Evolutionary conservation across 768 basidiomycete species (phyloP), one percentile per base, ranked within the genome.

Genomic region (Pleurotus eryngii): DNA sequence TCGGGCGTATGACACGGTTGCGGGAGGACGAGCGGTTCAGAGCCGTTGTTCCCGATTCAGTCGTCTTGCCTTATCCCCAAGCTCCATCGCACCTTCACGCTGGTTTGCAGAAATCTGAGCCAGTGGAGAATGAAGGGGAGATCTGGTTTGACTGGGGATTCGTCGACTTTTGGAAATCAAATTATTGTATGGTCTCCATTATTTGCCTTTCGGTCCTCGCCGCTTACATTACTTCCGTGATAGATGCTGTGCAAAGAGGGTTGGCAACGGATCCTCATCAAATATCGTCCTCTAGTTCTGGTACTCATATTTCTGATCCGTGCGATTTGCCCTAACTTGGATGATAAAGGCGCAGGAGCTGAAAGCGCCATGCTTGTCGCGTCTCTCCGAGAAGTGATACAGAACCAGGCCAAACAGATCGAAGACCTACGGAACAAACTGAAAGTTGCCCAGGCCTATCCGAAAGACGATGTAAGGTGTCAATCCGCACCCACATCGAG

Each of bases 111-210:
- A 80, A 77, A 60, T 62, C 68, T 8, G 74, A 76, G 49, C 30
- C 38, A 37, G 64, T 63, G 37, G 74, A 76, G 51, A 84, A 84
- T 60, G 89, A 91, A 65, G 90, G 85, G 24, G 93, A 95, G 71
- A 80, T 97, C 39, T 98, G 97, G 97, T 91, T 98, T 67, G 95
- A 98, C 70, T 98, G 95, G 93, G 83, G 88, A 0, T 98, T 98
- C 72, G 85, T 97, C 5, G 97, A 99, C 71, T 99, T 98, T 70
- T 95, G 93, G 90, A 98, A 98, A 75, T 95, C 92, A 46, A 95
- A 96, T 67, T 97, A 95, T 67, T 92, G 96, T 96, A 64, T 68
- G 90, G 46, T 58, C 20, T 8, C 60, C 50, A 5, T 43, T 4
- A 14, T 24, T 49, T 26, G 9, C 24, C 14, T 56, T 54, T 54